Evolutionary conservation across 768 basidiomycete genomes (phyloP), one percentile per base, ranked within the genome.

Genomic region (Rhodosporidiobolus sp.): DNA sequence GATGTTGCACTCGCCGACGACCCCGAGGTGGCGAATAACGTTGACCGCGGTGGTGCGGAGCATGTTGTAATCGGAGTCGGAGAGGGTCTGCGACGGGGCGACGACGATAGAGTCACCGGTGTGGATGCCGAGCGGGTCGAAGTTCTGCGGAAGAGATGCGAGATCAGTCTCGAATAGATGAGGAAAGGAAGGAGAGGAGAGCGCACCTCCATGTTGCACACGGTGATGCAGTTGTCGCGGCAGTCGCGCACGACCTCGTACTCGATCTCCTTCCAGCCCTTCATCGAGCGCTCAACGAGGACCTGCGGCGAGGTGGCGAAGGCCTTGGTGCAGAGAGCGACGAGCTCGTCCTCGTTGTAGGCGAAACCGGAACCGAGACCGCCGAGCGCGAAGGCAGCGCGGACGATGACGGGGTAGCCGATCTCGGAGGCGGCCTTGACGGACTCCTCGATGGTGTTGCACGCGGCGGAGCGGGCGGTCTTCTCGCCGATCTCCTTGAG

Each of bases 241-340:
- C 94, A 97, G 82, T 99, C 95, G 70, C 95, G 86, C 19, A 98
- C 95, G 61, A 99, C 95, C 80, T 99, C 95, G 78, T 99, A 99
- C 83, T 99, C 95, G 76, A 99, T 95, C 84, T 99, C 95, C 83
- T 99, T 98, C 95, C 95, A 99, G 4, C 95, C 95, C 83, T 98
- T 98, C 95, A 98, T 98, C 78, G 91, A 94, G 85, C 88, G 94
- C 85, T 99, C 96, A 24, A 99, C 93, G n/a, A 99, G 85, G 0
- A 99, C 94, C 82, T 98, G 96, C 55, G 95, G 94, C 77, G 92
- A 94, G 22, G 93, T 97, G 56, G 95, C 94, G 79, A 99, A 98
- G 17, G 96, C 95, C 83, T 94, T 96, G 76, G 85, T 86, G 80
- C 94, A 97, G 28, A 99, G 83, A 45, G 90, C 90, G 74, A 87